A percentile compares a stretch with the other conserved stretches of the same genome.
phyloP scores from a whole-genome alignment of 164 flowering plant species.

The Nymphaea colorata region DNA sequence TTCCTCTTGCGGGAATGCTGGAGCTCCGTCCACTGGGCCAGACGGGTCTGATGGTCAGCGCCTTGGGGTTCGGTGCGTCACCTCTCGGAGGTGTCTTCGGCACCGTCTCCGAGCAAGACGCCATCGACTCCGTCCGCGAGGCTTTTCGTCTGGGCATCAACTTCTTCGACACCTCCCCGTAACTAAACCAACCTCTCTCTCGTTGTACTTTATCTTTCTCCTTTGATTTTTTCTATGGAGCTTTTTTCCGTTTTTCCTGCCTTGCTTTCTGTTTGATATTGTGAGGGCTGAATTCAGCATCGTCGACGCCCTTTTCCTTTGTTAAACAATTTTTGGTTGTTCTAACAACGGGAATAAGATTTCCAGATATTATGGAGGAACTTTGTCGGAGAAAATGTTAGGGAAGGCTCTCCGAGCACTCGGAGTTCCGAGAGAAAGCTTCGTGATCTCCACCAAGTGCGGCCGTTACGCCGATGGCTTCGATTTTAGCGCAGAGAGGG shows the following conservation, averaged over 20 bases:
- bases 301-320: not conserved
- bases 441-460: slow-evolving; percentile 82
- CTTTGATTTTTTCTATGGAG: too few species aligned
- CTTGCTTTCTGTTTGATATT: too few species aligned
- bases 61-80: slow-evolving; percentile 92
- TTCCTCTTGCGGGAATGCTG: slow-evolving; percentile 4
- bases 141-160: slow-evolving; percentile 87
- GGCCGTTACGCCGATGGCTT: slow-evolving; percentile 83
- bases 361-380: slow-evolving; percentile 74
- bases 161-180: slow-evolving; percentile 99
- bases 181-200: not conserved
- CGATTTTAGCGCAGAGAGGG: slow-evolving; percentile 92
- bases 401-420: slow-evolving; percentile 70
- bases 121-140: slow-evolving; percentile 56
- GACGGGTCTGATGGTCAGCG: slow-evolving; percentile 74
- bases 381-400: slow-evolving; percentile 75
- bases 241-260: too few species aligned
- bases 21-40: slow-evolving; percentile 58
- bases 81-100: slow-evolving; percentile 92
- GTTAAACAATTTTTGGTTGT: not conserved
- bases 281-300: too few species aligned
- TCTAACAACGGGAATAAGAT: not conserved
- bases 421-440: slow-evolving; percentile 54
- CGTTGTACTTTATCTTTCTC: too few species aligned
- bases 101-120: slow-evolving; percentile 54